phyloP scores from a whole-genome alignment of 1,284 basidiomycete species.

The Cryptococcus sp. region DNA sequence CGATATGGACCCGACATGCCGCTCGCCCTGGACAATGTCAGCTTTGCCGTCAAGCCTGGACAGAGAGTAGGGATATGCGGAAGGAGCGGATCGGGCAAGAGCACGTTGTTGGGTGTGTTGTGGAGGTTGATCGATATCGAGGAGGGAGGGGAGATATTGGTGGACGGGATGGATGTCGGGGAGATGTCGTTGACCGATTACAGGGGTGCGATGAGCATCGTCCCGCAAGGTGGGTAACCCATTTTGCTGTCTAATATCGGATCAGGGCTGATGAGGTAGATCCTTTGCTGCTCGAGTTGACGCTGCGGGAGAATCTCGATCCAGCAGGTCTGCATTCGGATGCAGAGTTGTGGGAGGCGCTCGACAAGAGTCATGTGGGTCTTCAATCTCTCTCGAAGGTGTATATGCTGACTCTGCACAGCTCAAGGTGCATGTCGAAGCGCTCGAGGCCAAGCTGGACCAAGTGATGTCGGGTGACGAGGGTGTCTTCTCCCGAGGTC shows the following conservation, averaged over 20 bases:
- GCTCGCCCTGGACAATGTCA: conserved; percentile 46
- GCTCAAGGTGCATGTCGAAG: conserved; percentile 15
- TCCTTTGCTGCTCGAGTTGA: conserved; percentile 20
- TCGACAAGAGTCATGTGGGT: conserved; percentile 28
- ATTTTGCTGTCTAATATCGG: no score
- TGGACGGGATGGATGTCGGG: conserved; percentile 57
- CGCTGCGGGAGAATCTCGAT: conserved; percentile 30
- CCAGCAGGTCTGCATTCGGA: conserved; percentile 55
- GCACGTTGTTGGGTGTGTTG: conserved; percentile 52
- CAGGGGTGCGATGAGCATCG: conserved; percentile 52
- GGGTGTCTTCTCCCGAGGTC: conserved; percentile 49
- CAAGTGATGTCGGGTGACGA: conserved; percentile 46
- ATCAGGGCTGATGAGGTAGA: no score
- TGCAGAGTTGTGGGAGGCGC: conserved; percentile 52
- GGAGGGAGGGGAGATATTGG: conserved; percentile 50
- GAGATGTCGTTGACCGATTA: conserved; percentile 10
- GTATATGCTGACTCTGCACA: no score
- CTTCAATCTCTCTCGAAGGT: no score
- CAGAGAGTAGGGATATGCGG: conserved; percentile 50
- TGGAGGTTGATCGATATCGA: conserved; percentile 61
- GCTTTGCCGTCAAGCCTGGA: conserved; percentile 44
- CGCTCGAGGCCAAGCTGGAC: conserved; percentile 29
- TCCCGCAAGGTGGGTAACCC: conserved; percentile 46
- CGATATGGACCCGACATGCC: conserved; percentile 44
- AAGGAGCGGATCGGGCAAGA: conserved; percentile 42